Conservation (phyloP, 257 asterid species). For the Rauvolfia tetraphylla region DNA sequence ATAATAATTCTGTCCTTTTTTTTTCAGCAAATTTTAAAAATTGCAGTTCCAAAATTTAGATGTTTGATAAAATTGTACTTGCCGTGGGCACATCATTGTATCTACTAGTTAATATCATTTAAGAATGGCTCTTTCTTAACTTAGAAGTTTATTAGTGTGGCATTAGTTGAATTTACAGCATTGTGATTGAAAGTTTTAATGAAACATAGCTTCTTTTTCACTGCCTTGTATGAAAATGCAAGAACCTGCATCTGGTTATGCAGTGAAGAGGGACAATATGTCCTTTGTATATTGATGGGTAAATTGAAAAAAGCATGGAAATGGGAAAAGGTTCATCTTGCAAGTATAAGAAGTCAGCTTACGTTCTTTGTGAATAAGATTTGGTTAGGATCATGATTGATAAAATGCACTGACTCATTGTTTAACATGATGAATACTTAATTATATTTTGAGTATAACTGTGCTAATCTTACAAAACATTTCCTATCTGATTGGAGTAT, state of each 20-base stretch:
- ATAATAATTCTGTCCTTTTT: neutral
- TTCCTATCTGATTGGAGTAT: neutral
- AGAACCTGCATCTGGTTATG: neutral
- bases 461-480: neutral
- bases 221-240: neutral
- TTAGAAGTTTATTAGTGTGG: neutral
- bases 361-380: neutral
- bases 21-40: neutral
- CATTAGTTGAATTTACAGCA: neutral
- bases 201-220: neutral
- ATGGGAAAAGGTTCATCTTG: neutral
- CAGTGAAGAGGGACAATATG: neutral
- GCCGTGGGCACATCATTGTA: too few species aligned
- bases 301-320: neutral
- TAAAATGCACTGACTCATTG: neutral
- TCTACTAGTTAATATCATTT: neutral
- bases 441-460: neutral
- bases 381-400: neutral
- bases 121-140: neutral
- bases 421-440: neutral
- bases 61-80: neutral
- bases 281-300: neutral
- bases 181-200: neutral
- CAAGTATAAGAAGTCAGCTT: neutral
- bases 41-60: neutral